A percentile compares a stretch with the other conserved stretches of the same genome.
phyloP scores from a whole-genome alignment of 495 filamentous ascomycete species.

The Hyphodiscus hymeniophilus region DNA sequence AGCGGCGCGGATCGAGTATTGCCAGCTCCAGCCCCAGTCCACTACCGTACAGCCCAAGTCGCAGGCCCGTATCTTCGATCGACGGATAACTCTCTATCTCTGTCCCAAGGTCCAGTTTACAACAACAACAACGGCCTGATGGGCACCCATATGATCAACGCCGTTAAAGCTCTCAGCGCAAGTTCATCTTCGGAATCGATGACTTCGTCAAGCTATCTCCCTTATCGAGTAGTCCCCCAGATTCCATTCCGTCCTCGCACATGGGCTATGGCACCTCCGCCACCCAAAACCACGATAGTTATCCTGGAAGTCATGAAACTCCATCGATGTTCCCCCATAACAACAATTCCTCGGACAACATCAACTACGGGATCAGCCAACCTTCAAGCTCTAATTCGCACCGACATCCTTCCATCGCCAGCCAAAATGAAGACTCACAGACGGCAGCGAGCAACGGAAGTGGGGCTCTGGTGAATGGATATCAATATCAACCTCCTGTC shows the following conservation, averaged over 20 bases:
- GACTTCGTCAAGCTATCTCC: constrained; percentile 9
- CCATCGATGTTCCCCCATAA: constrained; percentile 20
- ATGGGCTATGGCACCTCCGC: constrained; percentile 12
- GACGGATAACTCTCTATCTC: not conserved
- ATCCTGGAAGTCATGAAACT: constrained; percentile 18
- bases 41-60: constrained; percentile 23
- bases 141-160: constrained; percentile 2
- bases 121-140: constrained; percentile 3
- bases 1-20: constrained; percentile 31
- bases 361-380: not conserved
- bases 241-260: constrained; percentile 17
- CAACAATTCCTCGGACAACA: not conserved
- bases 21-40: constrained; percentile 26
- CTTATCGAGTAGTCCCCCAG: constrained; percentile 18
- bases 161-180: not conserved
- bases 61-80: constrained; percentile 20
- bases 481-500: too few species aligned
- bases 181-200: constrained; percentile 10
- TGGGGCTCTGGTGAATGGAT: too few species aligned
- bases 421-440: not conserved
- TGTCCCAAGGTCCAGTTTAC: not conserved
- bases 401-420: not conserved
- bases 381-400: constrained; percentile 7
- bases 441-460: not conserved
- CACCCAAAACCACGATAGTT: constrained; percentile 15